Evolutionary conservation across 306 rosid genomes (phyloP), one percentile per base, ranked within the genome.

Genomic region (Macrotyloma uniflorum): DNA sequence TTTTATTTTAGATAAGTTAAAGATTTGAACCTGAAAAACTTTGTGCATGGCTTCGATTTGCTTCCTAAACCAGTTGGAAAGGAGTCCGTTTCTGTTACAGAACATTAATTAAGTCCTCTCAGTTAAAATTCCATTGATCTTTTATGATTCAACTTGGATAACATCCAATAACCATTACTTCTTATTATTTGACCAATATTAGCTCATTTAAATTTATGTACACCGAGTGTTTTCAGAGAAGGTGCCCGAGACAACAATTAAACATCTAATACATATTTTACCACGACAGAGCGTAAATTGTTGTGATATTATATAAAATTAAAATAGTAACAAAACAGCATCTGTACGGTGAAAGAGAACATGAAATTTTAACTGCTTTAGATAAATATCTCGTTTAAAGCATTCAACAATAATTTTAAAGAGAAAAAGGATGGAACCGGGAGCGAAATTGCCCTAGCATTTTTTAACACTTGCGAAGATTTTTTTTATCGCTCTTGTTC

Each of bases 11-110:
- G 94, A 89, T 76, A 85, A 61, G 95, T 91, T 91, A 79, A 88
- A 90, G 98, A 93, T 91, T 93, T 80, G 96, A 89, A 93, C 98
- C 98, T 93, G 97, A 93, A 93, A 93, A 93, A 93, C 98, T 93
- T 93, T 90, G 97, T 91, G 97, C 98, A 93, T 80, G 98, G 98
- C 96, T 89, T 93, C 89, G 87, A 87, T 91, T 93, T 91, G 98
- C 97, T 93, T 91, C 96, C 98, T 90, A 90, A 83, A 91, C 97
- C 96, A 91, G 90, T 70, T 86, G 89, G 55, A 84, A 86, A 85
- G 84, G 93, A 86, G 86, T 91, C 96, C 96, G 49, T 74, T 93
- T 93, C 98, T 93, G 97, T 93, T 90, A 83, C 88, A 91, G 85
- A 88, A 87, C 92, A 93, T 93, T 93, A 91, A 90, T 93, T 93